Evolutionary conservation across 2,329 filamentous ascomycete species (phyloP).

Genomic region (Penicillium hesseltinei): DNA sequence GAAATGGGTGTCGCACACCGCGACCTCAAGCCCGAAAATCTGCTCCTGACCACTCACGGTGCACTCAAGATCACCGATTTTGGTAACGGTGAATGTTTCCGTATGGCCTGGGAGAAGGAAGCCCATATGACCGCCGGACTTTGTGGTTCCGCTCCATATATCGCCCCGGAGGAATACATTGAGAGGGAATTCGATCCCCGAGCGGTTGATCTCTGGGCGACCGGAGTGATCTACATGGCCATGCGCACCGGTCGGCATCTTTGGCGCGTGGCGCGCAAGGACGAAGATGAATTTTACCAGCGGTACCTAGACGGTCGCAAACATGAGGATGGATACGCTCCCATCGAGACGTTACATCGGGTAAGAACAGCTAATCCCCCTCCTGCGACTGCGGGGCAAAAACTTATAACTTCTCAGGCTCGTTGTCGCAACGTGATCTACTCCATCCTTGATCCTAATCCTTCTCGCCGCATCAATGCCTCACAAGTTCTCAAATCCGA

Average conservation of each 20-base stretch:
- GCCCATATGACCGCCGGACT: slow-evolving; percentile 97
- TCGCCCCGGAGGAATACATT: slow-evolving; percentile 92
- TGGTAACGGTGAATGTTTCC: slow-evolving; percentile 97
- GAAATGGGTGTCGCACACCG: slow-evolving; percentile 98
- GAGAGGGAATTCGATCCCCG: slow-evolving; percentile 95
- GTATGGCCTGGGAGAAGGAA: slow-evolving; percentile 99
- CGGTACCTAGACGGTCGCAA: slow-evolving; percentile 89
- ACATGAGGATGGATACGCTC: slow-evolving; percentile 92
- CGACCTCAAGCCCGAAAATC: slow-evolving; percentile 94
- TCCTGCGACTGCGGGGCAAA: neutral
- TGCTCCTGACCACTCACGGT: slow-evolving; percentile 87
- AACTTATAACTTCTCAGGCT: slow-evolving; percentile 57
- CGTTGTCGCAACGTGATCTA: slow-evolving; percentile 99
- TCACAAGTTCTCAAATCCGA: slow-evolving; percentile 97
- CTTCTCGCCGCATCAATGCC: slow-evolving; percentile 85
- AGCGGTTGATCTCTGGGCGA: slow-evolving; percentile 98
- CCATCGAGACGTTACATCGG: slow-evolving; percentile 91
- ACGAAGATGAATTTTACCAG: slow-evolving; percentile 96
- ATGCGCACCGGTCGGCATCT: slow-evolving; percentile 96
- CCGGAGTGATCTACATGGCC: slow-evolving; percentile 99
- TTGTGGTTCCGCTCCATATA: slow-evolving; percentile 95
- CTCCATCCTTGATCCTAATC: slow-evolving; percentile 94
- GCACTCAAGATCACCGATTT: slow-evolving; percentile 98
- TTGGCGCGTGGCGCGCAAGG: slow-evolving; percentile 95
- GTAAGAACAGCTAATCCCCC: slow-evolving; percentile 57